Percentiles rank a stretch among this genome's conserved stretches.
Conservation (phyloP, 2,329 filamentous ascomycete species). For the Venturiaceae sp. region DNA sequence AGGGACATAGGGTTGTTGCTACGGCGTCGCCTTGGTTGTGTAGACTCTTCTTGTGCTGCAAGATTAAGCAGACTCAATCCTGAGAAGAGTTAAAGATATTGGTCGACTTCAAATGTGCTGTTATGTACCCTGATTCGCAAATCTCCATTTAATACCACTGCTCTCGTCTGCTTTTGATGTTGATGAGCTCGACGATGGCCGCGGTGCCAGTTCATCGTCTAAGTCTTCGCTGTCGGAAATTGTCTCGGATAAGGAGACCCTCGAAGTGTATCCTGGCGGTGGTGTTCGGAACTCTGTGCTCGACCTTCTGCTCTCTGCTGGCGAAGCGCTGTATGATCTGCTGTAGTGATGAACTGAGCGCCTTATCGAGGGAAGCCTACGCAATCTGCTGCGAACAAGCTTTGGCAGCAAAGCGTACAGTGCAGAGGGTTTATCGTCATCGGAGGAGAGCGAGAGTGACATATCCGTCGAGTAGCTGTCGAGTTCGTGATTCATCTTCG, state of each 20-base stretch:
- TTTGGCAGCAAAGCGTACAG: slow-evolving; percentile 46
- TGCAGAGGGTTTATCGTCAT: slow-evolving; percentile 26
- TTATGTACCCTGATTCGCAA: slow-evolving; percentile 38
- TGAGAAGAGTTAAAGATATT: slow-evolving; percentile 14
- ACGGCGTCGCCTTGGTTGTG: slow-evolving; percentile 15
- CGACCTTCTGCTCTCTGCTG: slow-evolving; percentile 10
- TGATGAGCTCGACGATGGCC: slow-evolving; percentile 12
- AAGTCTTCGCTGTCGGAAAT: slow-evolving; percentile 5
- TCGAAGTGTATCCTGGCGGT: slow-evolving; percentile 24
- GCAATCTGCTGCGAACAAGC: slow-evolving; percentile 42
- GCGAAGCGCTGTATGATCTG: slow-evolving; percentile 14
- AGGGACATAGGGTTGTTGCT: slow-evolving; percentile 28
- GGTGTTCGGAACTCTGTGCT: slow-evolving; percentile 21
- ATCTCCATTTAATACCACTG: slow-evolving; percentile 41
- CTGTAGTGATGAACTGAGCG: slow-evolving; percentile 21
- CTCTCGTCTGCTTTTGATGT: slow-evolving; percentile 6
- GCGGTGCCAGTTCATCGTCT: slow-evolving; percentile 18
- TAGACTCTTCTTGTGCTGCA: slow-evolving; percentile 34
- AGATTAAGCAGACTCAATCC: slow-evolving; percentile 38
- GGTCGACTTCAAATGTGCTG: not conserved
- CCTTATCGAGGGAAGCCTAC: slow-evolving; percentile 40
- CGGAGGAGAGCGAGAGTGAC: not conserved
- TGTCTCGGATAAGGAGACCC: slow-evolving; percentile 11
- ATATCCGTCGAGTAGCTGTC: not conserved
- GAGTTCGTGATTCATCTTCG: not conserved